Evolutionary conservation across 768 basidiomycete genomes (phyloP).

Genomic region (Clitopilus passeckerianus): DNA sequence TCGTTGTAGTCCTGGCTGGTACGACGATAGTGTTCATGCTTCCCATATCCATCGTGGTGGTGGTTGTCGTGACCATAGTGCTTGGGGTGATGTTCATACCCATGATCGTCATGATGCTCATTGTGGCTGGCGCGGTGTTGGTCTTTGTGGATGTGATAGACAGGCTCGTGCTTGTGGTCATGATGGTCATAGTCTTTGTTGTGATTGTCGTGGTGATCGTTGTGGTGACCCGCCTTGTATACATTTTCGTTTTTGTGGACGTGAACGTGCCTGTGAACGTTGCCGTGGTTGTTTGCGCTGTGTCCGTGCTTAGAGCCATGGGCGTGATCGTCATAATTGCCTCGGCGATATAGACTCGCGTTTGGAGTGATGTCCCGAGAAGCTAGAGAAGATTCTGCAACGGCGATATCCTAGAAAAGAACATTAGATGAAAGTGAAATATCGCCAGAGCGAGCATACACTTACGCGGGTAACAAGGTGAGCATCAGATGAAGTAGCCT

Average conservation of each 20-base stretch:
- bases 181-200: not conserved
- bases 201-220: not conserved
- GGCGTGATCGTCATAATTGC: not conserved
- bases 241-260: not conserved
- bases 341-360: not conserved
- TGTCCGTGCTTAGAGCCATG: not conserved
- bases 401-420: not conserved
- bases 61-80: not conserved
- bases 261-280: not conserved
- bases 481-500: not conserved
- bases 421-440: not conserved
- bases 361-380: not conserved
- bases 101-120: not conserved
- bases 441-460: not conserved
- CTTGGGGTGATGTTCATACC: not conserved
- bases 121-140: not conserved
- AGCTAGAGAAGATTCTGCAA: not conserved
- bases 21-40: not conserved
- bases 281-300: not conserved
- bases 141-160: not conserved
- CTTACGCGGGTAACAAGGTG: not conserved
- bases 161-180: not conserved
- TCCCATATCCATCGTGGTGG: not conserved
- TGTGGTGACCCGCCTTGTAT: conserved; percentile 1
- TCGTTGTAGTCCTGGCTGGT: not conserved